Evolutionary conservation across 2,329 filamentous ascomycete genomes (phyloP), one percentile per base, ranked within the genome.

Genomic region (Fusarium sp.): DNA sequence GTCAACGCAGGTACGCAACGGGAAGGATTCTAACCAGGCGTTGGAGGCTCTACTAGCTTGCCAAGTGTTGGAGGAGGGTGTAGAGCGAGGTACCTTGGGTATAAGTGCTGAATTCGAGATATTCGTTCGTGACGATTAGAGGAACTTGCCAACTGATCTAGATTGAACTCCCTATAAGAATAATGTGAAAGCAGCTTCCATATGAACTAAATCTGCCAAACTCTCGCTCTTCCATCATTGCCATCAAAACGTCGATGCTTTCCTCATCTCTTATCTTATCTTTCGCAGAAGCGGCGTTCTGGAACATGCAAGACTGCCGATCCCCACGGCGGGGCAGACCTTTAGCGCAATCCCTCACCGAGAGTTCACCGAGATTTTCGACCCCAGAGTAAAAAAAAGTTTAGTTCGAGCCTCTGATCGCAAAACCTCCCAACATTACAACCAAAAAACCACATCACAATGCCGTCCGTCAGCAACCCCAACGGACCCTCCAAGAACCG

Each of bases 401-500:
- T 62, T 14, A 16, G 63, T 61, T 14, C 14, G 63, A 49, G n/a
- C 68, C 11, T 59, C 38, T 47, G 25, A 43, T 61, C 63, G 70
- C 52, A 64, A 38, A 72, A 63, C 51, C 49, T 49, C 66, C 27
- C 55, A 63, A 51, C 50, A 45, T 49, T 30, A 63, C 50, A 47
- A 50, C 27, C 54, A 27, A 34, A 38, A 40, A 57, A 8, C 18
- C 40, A 38, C 53, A 22, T 25, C 53, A 75, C 59, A 68, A 88
- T 88, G 86, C 83, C 84, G 18, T 88, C 86, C 50, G 83, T 87
- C 73, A 85, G 86, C 70, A 89, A 88, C 80, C 87, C 87, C 75
- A 89, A 89, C 83, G 82, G 81, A 49, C 82, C 83, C 12, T 88
- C 85, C 56, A 84, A 84, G 75, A 88, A 87, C 82, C 84, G 86